phyloP scores from a whole-genome alignment of 345 rosid genomes.

The Gossypium mustelinum region DNA sequence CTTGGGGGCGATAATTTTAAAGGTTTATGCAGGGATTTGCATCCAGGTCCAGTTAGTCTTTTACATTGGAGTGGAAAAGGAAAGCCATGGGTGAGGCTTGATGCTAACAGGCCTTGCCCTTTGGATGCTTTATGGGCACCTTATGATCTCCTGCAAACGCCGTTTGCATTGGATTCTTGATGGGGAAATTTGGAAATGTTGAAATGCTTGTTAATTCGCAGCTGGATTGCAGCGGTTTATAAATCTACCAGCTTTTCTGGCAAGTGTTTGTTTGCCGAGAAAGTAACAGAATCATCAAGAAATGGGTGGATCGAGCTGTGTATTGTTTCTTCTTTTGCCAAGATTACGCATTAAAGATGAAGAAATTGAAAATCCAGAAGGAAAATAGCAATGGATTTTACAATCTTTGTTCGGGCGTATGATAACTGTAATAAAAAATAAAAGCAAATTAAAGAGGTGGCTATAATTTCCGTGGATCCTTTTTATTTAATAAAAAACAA shows the following conservation, averaged over 20 bases:
- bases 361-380: slow-evolving; percentile 1
- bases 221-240: not conserved
- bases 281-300: not conserved
- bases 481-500: not conserved
- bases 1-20: slow-evolving; percentile 53
- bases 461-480: not conserved
- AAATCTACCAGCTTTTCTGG: not conserved
- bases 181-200: not conserved
- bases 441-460: slow-evolving; percentile 8
- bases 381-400: not conserved
- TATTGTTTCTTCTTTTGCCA: not conserved
- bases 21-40: slow-evolving; percentile 53
- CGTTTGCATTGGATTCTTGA: slow-evolving; percentile 47
- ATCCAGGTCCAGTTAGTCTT: slow-evolving; percentile 58
- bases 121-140: slow-evolving; percentile 62
- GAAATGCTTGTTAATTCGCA: not conserved
- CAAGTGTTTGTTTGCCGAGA: not conserved
- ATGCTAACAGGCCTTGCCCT: slow-evolving; percentile 56
- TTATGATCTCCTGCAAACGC: slow-evolving; percentile 54
- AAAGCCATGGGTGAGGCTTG: slow-evolving; percentile 66
- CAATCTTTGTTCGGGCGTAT: slow-evolving; percentile 4
- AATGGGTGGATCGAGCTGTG: not conserved
- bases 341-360: not conserved
- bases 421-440: not conserved
- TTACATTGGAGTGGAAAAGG: slow-evolving; percentile 73